Evolutionary conservation across 345 rosid species (phyloP), one percentile per base, ranked within the genome.

Genomic region (Jatropha curcas): DNA sequence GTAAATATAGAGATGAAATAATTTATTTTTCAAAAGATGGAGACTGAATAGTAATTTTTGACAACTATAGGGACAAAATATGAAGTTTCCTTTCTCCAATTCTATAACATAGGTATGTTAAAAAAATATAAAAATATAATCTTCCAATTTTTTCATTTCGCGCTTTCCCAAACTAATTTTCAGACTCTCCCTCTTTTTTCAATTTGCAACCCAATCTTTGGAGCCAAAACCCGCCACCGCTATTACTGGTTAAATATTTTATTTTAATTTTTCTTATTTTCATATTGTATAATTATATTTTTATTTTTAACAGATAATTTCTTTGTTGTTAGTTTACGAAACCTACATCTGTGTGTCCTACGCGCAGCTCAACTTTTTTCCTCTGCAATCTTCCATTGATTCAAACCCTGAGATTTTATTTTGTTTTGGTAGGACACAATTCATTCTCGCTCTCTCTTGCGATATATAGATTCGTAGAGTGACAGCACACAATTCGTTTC

Each of bases 211-310:
- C 58, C 33, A 41, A 53, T 53, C 30, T 53, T 69, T 52, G 70
- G 74, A 55, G 79, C 79, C 79, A 62, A 75, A 69, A 53, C 25
- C 30, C 43, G 51, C 61, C 37, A 22, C 14, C 7, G 9, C 12
- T 25, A 4, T n/a, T 22, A 9, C 24, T 22, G 22, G 10, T 33
- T 39, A 13, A 58, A 58, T 60, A 60, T 60, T 33, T 31, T 60
- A 60, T 60, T 31, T 0, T 60, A 33, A 35, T 62, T 60, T 60
- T 9, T 34, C 16, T 14, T 60, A 60, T 28, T 60, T 60, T 39
- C 25, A 35, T 35, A 9, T n/a, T 61, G 1, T 13, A 6, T n/a
- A 3, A n/a, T n/a, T 17, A 3, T n/a, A 52, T 55, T 55, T n/a
- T 20, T 52, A 14, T 31, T 12, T 11, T 17, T 2, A 30, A 61